A percentile compares a stretch with the other conserved stretches of the same genome.
These are phyloP conservation scores for Papiliotrema nemorosa DNA, from an alignment of 1,284 basidiomycete species.

Conservation along the genomic window DNA sequence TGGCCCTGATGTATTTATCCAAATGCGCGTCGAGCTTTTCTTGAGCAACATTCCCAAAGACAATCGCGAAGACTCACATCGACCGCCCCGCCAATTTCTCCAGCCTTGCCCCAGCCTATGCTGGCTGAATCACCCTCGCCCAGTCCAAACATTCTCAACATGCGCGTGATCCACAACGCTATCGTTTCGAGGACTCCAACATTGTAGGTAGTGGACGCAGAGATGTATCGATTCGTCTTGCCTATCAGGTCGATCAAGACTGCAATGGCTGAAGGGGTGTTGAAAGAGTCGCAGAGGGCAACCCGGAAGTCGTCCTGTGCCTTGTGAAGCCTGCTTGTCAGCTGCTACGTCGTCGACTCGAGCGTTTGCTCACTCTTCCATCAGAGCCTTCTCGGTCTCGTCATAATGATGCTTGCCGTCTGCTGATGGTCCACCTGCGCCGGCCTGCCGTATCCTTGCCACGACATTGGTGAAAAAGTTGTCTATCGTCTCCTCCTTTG, in stretches of 20 bases:
- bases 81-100: slow-evolving; percentile 45
- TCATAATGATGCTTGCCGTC: slow-evolving; percentile 54
- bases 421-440: slow-evolving; percentile 31
- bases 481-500: slow-evolving; percentile 81
- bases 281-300: slow-evolving; percentile 97
- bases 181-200: slow-evolving; percentile 67
- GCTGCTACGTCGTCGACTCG: background rate
- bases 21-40: slow-evolving; percentile 73
- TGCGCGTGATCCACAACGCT: slow-evolving; percentile 79
- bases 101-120: slow-evolving; percentile 54
- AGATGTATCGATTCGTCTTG: slow-evolving; percentile 84
- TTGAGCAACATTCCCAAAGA: background rate
- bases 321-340: slow-evolving; percentile 60
- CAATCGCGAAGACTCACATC: slow-evolving; percentile 56
- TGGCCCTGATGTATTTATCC: slow-evolving; percentile 81
- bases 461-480: slow-evolving; percentile 92
- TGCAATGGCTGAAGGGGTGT: slow-evolving; percentile 81
- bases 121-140: slow-evolving; percentile 62
- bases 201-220: slow-evolving; percentile 55
- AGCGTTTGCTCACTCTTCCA: slow-evolving; percentile 56
- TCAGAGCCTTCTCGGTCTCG: slow-evolving; percentile 62
- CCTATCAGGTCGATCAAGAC: slow-evolving; percentile 78
- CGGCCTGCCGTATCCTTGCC: slow-evolving; percentile 60
- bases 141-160: slow-evolving; percentile 93
- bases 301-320: slow-evolving; percentile 76